Evolutionary conservation across 2,329 filamentous ascomycete genomes (phyloP).

Genomic region (Cytospora chrysosperma): DNA sequence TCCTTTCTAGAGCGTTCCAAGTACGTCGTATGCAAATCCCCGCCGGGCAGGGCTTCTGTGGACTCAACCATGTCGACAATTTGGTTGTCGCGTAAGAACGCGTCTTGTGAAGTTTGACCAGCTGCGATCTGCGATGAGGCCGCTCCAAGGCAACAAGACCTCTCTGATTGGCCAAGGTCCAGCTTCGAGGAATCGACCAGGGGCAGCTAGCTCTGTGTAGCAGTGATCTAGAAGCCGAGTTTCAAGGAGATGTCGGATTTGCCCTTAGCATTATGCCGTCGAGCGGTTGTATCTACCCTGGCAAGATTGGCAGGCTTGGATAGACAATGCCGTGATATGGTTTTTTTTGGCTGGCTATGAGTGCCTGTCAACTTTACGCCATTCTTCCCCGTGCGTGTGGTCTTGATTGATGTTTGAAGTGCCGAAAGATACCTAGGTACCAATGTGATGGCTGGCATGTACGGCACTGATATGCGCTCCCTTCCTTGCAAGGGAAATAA

Average conservation of each 20-base stretch:
- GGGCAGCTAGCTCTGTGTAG: slow-evolving; percentile 13
- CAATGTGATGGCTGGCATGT: background rate
- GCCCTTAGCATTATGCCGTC: slow-evolving; percentile 15
- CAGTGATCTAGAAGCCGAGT: slow-evolving; percentile 10
- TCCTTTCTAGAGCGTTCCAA: slow-evolving; percentile 67
- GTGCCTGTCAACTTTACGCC: background rate
- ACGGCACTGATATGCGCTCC: background rate
- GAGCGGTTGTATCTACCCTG: background rate
- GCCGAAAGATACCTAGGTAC: background rate
- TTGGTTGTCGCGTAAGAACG: slow-evolving; percentile 32
- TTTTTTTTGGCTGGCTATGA: slow-evolving; percentile 1
- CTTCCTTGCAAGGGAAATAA: background rate
- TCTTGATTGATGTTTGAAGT: background rate
- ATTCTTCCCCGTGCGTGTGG: background rate
- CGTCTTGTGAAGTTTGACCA: slow-evolving; percentile 7
- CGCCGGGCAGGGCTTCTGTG: slow-evolving; percentile 33
- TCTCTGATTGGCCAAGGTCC: slow-evolving; percentile 9
- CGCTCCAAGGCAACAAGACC: background rate
- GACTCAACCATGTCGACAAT: slow-evolving; percentile 31
- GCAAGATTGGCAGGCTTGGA: slow-evolving; percentile 5
- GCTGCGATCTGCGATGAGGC: background rate
- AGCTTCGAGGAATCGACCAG: slow-evolving; percentile 10
- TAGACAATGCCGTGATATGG: slow-evolving; percentile 8
- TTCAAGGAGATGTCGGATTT: slow-evolving; percentile 21
- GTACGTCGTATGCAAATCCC: slow-evolving; percentile 48